Conservation (phyloP, 2,329 filamentous ascomycete species). For the Fusarium algeriense region DNA sequence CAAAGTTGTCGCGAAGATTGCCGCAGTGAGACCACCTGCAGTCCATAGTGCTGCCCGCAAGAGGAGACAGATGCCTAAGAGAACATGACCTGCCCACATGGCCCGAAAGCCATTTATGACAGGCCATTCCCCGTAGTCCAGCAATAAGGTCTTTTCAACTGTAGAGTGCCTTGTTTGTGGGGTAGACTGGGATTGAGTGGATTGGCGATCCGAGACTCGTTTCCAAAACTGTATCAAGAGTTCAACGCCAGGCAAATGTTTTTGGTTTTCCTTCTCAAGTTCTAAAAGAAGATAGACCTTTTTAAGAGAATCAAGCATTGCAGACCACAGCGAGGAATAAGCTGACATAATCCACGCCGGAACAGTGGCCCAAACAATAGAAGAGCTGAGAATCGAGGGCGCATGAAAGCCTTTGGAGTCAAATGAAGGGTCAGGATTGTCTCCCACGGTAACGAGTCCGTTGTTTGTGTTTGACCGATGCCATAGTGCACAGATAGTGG, state of each 20-base stretch:
- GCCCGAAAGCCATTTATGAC: neutral
- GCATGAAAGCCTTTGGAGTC: neutral
- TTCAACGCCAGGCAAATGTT: neutral
- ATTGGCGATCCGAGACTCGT: neutral
- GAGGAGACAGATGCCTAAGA: neutral
- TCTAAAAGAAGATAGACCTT: neutral
- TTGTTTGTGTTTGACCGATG: neutral
- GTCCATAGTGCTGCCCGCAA: neutral
- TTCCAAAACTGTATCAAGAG: rapidly evolving
- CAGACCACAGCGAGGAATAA: neutral
- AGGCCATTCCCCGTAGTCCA: conserved; percentile 1
- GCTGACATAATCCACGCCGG: neutral
- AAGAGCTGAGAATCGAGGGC: neutral
- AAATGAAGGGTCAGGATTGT: neutral
- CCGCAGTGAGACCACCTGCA: neutral
- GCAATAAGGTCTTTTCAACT: neutral
- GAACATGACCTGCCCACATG: neutral
- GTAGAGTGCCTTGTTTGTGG: neutral
- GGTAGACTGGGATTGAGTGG: neutral
- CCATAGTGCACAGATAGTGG: neutral
- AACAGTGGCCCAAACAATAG: neutral
- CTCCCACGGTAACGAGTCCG: neutral
- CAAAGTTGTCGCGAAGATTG: neutral
- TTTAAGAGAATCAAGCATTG: neutral
- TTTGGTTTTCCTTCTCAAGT: neutral